Conservation (phyloP, 1,284 basidiomycete genomes). For the Cutaneotrichosporon mucoides region DNA sequence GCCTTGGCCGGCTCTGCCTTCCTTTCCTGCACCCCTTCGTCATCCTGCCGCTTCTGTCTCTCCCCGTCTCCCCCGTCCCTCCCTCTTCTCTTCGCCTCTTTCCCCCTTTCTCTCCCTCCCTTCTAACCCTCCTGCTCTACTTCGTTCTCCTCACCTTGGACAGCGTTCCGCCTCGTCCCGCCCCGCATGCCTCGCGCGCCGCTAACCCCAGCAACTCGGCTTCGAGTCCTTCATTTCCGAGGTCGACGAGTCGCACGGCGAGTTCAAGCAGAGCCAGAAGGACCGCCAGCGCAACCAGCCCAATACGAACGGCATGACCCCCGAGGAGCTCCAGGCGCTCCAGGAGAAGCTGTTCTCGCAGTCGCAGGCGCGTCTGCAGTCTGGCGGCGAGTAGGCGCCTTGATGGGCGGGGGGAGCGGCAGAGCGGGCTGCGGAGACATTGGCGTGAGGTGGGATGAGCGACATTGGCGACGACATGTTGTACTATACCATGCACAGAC, state of each 20-base stretch:
- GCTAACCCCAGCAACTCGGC: conserved; percentile 53
- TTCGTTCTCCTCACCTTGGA: too few species aligned
- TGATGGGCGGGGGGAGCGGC: background rate
- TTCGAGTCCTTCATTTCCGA: conserved; percentile 89
- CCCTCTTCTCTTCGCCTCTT: too few species aligned
- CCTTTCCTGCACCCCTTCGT: too few species aligned
- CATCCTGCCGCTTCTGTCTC: too few species aligned
- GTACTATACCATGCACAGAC: conserved; percentile 11
- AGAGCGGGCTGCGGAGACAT: too few species aligned
- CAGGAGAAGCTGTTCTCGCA: conserved; percentile 90
- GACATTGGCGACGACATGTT: conserved; percentile 2
- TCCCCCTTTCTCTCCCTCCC: too few species aligned
- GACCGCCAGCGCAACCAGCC: conserved; percentile 72
- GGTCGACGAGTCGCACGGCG: conserved; percentile 92
- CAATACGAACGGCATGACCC: conserved; percentile 82
- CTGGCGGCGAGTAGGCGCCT: conserved; percentile 16
- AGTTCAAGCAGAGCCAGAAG: conserved; percentile 42
- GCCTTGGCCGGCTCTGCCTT: too few species aligned
- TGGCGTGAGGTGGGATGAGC: too few species aligned
- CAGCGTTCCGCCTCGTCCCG: too few species aligned
- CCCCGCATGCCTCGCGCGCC: too few species aligned
- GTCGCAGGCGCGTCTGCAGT: conserved; percentile 59
- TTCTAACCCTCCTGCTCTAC: too few species aligned
- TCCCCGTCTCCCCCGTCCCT: too few species aligned
- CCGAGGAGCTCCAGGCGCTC: conserved; percentile 79